Evolutionary conservation across 345 rosid genomes (phyloP), one percentile per base, ranked within the genome.

Genomic region (Eutrema yunnanense): DNA sequence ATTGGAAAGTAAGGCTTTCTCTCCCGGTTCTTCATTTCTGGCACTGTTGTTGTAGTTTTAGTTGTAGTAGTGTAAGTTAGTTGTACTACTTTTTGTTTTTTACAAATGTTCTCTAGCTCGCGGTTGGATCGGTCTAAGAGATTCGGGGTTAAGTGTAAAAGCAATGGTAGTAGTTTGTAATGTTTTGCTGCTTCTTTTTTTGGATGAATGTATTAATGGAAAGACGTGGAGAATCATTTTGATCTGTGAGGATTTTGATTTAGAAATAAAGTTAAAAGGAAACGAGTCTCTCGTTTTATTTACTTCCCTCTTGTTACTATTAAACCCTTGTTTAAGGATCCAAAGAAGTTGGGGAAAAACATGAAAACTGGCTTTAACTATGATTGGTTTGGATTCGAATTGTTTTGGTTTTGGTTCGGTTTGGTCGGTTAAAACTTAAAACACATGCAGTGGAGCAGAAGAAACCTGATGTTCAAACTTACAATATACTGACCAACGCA

Each of bases 1-100:
- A 49, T 8, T 49, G 53, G 53, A 49, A 49, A 73, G 81, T 71
- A 80, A 81, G 84, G 57, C 54, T 29, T 51, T 46, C 19, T 63
- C 62, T 67, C 13, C 5, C 26, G 27, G 5, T 67, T 63, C 42
- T 53, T 62, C 10, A 34, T 61, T 38, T 49, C 40, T 71, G 72
- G 69, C 59, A 59, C 10, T 60, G 73, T 59, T 77, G 60, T 54
- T 80, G 65, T 69, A 61, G 49, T 52, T 62, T 65, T 50, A 60
- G 71, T 12, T 55, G 51, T 75, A 40, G 53, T 50, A 72, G 72
- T 67, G 26, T 57, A 13, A 14, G 52, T 16, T 16, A 22, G 30
- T 22, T 49, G 38, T 5, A 36, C 2, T 26, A 26, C 32, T 50
- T 50, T 32, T 22, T 50, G 4, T 50, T 26, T 26, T 9, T 9